These are phyloP conservation scores for Cryptococcus sp. DNA, from an alignment of 1,284 basidiomycete genomes.

Conservation along the genomic window DNA sequence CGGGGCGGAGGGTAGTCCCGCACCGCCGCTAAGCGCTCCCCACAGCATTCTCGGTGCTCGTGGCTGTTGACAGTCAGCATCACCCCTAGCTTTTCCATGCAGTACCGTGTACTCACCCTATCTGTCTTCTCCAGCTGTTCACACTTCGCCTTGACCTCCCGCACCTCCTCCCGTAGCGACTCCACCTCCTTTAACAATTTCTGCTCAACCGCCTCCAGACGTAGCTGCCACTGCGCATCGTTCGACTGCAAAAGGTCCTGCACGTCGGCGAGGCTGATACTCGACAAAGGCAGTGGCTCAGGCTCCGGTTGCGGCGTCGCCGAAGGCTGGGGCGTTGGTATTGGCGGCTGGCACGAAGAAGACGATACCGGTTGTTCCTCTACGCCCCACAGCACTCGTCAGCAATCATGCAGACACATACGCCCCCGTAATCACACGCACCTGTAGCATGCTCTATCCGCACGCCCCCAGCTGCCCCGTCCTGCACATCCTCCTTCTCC, in stretches of 20 bases:
- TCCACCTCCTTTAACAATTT: conserved; percentile 22
- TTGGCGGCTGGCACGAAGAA: not conserved
- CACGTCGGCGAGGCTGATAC: conserved; percentile 3
- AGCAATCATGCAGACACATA: not conserved
- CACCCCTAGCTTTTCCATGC: not conserved
- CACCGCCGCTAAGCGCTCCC: too few relatives aligned
- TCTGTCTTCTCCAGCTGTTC: conserved; percentile 1
- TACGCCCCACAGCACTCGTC: not conserved
- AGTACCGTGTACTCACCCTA: not conserved
- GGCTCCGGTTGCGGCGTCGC: not conserved
- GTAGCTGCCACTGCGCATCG: conserved; percentile 13
- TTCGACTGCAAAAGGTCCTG: conserved; percentile 9
- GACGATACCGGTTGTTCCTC: too few relatives aligned
- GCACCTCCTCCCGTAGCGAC: conserved; percentile 13
- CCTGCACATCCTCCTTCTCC: too few relatives aligned
- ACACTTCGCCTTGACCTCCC: not conserved
- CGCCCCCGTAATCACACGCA: not conserved
- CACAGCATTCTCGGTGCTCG: too few relatives aligned
- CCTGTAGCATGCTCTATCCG: not conserved
- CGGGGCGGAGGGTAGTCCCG: too few relatives aligned
- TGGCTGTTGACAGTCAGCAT: not conserved
- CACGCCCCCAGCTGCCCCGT: too few relatives aligned
- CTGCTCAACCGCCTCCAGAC: conserved; percentile 13
- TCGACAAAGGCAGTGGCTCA: not conserved
- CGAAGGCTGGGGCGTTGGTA: conserved; percentile 1